These are phyloP conservation scores for Coemansia sp. DNA, from an alignment of 371 early-diverging fungal species.

Conservation along the genomic window DNA sequence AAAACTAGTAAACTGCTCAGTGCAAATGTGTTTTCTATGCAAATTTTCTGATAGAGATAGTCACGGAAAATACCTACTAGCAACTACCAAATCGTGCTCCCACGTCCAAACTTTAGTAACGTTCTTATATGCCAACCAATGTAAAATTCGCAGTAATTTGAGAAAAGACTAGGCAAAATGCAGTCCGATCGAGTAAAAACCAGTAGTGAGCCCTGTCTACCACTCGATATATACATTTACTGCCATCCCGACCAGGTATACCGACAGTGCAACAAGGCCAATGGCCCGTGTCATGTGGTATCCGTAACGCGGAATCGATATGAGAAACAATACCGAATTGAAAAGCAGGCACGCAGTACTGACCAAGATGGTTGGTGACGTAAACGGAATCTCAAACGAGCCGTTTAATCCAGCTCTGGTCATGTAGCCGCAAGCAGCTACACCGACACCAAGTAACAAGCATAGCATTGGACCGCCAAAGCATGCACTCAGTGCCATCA, in stretches of 20 bases:
- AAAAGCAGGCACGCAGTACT: slow-evolving; percentile 41
- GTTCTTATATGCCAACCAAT: neutral
- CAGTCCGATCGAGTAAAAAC: neutral
- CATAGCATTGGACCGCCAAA: slow-evolving; percentile 83
- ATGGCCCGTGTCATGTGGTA: slow-evolving; percentile 43
- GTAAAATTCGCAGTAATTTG: neutral
- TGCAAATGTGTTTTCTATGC: too few species aligned
- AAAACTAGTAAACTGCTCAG: neutral
- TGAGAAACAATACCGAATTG: slow-evolving; percentile 34
- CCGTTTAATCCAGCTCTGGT: slow-evolving; percentile 18
- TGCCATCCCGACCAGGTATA: slow-evolving; percentile 42
- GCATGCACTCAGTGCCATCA: slow-evolving; percentile 83
- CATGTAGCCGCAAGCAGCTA: slow-evolving; percentile 55
- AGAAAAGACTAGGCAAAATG: neutral
- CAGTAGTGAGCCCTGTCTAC: slow-evolving; percentile 14
- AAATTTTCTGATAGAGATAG: too few species aligned
- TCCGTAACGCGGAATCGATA: slow-evolving; percentile 28
- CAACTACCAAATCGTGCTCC: neutral
- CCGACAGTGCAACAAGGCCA: slow-evolving; percentile 23
- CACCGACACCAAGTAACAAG: slow-evolving; percentile 72
- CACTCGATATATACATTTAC: slow-evolving; percentile 38
- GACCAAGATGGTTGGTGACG: slow-evolving; percentile 40
- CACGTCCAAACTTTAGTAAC: neutral
- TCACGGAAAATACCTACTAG: neutral
- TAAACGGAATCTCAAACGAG: slow-evolving; percentile 34